Evolutionary conservation across 345 rosid genomes (phyloP), one percentile per base, ranked within the genome.

Genomic region (Salix brachista): DNA sequence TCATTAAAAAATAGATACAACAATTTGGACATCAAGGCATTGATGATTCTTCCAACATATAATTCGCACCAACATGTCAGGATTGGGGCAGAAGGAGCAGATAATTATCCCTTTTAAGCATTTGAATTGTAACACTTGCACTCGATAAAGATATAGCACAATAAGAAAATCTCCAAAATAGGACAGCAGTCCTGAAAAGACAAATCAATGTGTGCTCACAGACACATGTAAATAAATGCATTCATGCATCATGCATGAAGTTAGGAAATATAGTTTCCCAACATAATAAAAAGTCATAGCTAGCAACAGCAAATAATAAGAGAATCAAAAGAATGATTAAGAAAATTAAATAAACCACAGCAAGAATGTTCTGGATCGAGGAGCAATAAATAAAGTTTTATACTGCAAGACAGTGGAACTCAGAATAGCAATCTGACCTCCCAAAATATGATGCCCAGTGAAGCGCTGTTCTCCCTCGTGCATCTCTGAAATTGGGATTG

Each of bases 361-460:
- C 12, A 30, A 19, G n/a, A 67, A 13, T 42, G 37, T 44, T 41
- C 39, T 41, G 10, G 28, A 5, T 37, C 30, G 21, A 19, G 58
- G 17, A 60, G 36, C 23, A 5, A 64, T 41, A 65, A 36, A 41
- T 25, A 1, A 54, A 14, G 44, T 36, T 41, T 3, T n/a, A 26
- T 41, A 70, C 34, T 21, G 54, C 5, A 71, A 64, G 67, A 26
- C 66, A 41, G 13, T 46, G 64, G 10, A 46, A 34, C 13, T 58
- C 72, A 72, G 23, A 34, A 64, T 37, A 76, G 71, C 41, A 36
- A 32, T 41, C 84, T 81, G 37, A 89, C 94, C 92, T 89, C 74
- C 92, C 94, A 84, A 81, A 87, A 70, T 85, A 85, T 21, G 94
- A 84, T 58, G 94, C 92, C 94, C 92, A 90, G 71, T 90, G 94